Conservation (phyloP, 2,329 filamentous ascomycete species). For the Aspergillus tamarii region DNA sequence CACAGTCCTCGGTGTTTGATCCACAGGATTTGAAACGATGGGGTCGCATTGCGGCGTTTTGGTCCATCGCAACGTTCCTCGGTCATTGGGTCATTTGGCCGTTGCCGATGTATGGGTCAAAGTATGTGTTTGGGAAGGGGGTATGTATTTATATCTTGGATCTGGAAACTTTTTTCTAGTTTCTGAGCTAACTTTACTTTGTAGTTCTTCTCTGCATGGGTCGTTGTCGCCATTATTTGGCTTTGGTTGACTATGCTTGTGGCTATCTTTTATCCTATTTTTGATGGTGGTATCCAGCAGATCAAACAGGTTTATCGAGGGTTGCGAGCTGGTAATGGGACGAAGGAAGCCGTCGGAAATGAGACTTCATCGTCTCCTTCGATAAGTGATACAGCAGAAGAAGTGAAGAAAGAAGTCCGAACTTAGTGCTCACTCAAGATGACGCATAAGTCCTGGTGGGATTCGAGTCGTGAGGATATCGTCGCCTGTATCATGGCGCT, state of each 20-base stretch:
- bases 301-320: conserved; percentile 26
- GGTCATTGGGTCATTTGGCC: conserved; percentile 61
- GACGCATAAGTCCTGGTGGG: no score
- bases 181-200: conserved; percentile 2
- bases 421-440: background rate
- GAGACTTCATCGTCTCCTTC: background rate
- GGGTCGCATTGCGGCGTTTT: conserved; percentile 50
- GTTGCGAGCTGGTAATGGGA: background rate
- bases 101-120: conserved; percentile 57
- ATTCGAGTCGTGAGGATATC: no score
- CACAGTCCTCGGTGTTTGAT: conserved; percentile 28
- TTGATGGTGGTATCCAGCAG: conserved; percentile 49
- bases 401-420: background rate
- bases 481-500: no score
- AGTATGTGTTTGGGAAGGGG: conserved; percentile 53
- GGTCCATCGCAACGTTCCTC: conserved; percentile 55
- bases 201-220: conserved; percentile 55
- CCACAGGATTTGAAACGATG: conserved; percentile 48
- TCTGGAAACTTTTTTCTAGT: background rate
- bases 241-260: conserved; percentile 56
- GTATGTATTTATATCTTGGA: conserved; percentile 26
- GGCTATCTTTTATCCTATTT: conserved; percentile 54
- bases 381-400: background rate
- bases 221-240: conserved; percentile 57
- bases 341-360: background rate